phyloP scores from a whole-genome alignment of 2,329 filamentous ascomycete genomes.

The Ascochyta pisi region DNA sequence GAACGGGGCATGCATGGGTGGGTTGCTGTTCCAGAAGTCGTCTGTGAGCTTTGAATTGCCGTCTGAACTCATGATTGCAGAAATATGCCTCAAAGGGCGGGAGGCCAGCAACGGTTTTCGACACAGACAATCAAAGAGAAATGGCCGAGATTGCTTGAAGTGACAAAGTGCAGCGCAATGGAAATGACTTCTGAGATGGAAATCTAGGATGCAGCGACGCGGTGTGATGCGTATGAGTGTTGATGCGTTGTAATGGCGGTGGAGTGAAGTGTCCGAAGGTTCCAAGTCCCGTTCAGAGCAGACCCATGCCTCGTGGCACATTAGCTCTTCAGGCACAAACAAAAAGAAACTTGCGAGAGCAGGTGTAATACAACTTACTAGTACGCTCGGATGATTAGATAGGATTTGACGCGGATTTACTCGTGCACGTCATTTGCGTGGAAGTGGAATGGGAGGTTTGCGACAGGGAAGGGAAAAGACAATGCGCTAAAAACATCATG shows the following conservation, averaged over 20 bases:
- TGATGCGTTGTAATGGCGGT: conserved; percentile 31
- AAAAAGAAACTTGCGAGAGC: conserved; percentile 19
- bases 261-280: conserved; percentile 42
- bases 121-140: conserved; percentile 2
- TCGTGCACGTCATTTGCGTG: conserved; percentile 33
- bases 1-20: conserved; percentile 6
- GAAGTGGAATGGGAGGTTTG: conserved; percentile 40
- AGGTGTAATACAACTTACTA: conserved; percentile 24
- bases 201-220: conserved; percentile 21
- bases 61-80: conserved; percentile 10
- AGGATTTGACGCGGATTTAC: conserved; percentile 14
- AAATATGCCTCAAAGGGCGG: conserved; percentile 12
- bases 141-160: conserved; percentile 11
- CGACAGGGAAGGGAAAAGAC: conserved; percentile 35
- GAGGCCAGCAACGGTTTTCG: not conserved
- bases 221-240: conserved; percentile 30
- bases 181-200: conserved; percentile 11
- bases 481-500: conserved; percentile 40
- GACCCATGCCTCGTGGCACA: conserved; percentile 46
- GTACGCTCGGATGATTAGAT: conserved; percentile 20
- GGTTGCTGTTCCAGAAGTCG: not conserved
- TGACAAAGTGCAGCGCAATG: conserved; percentile 12
- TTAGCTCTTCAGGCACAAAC: conserved; percentile 30
- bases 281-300: conserved; percentile 40
- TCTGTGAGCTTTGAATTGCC: conserved; percentile 5